Evolutionary conservation across 805 yeast genomes (phyloP), one percentile per base, ranked within the genome.

Genomic region (Candida pini): DNA sequence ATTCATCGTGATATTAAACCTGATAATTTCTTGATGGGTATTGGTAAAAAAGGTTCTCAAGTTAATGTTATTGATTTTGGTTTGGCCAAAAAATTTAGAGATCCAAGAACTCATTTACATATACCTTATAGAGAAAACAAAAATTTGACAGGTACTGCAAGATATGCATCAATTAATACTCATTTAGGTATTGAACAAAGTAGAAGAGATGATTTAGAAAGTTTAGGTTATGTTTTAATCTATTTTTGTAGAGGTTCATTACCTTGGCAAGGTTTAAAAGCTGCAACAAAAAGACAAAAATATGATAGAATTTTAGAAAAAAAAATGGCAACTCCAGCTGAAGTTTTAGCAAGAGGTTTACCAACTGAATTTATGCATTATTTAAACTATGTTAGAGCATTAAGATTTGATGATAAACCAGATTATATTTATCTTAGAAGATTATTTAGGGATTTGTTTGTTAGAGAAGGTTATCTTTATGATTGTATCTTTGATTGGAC

Each of bases 181-280:
- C 98, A 90, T 64, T 69, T 92, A 59, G 98, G 98, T 36, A 84
- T 90, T 49, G 98, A 90, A 60, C 98, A 90, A 64, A 79, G 88
- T 50, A 79, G 98, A 67, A 78, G 98, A 60, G 98, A 90, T 63
- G 98, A 90, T 60, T 72, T 90, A 51, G 98, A 92, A 65, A 81
- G 92, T 42, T 73, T 90, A 54, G 97, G 96, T 33, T 90, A 90
- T 57, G 97, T 90, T 35, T 71, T 92, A 50, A 85, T 90, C 49
- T 90, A 90, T 64, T 92, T 90, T 58, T 83, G 95, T 62, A 78
- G 95, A 39, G 97, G 98, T 28, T 83, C 95, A 13, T 75, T 90
- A 52, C 98, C 98, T 35, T 90, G 98, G 98, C 98, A 90, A 64
- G 98, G 98, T 4, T 73, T 90, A 53, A 88, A 88, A 63, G 98